A percentile compares a stretch with the other conserved stretches of the same genome.
phyloP scores from a whole-genome alignment of 2,329 filamentous ascomycete genomes.

The Uncinocarpus reesii region DNA sequence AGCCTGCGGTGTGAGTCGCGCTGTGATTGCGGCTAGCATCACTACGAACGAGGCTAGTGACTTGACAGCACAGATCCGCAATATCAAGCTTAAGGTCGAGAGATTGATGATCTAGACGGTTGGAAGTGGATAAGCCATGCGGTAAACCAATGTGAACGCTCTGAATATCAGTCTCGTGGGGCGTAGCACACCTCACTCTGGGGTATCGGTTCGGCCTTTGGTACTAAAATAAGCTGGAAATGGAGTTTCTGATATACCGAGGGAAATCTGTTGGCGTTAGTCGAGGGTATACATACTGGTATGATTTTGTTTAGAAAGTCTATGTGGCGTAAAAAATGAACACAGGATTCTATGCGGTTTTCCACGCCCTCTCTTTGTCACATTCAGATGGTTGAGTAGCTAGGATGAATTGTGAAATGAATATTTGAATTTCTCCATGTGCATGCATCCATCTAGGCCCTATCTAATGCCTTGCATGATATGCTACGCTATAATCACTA shows the following conservation, averaged over 20 bases:
- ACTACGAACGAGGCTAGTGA: constrained; percentile 88
- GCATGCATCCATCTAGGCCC: constrained; percentile 1
- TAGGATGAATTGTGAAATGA: background rate
- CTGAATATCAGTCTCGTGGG: background rate
- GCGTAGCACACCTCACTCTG: background rate
- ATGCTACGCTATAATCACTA: constrained; percentile 1
- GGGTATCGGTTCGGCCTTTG: too few relatives aligned
- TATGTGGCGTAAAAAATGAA: background rate
- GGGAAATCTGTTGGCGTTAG: background rate
- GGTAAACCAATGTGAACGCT: background rate
- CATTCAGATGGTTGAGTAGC: background rate
- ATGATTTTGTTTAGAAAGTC: background rate
- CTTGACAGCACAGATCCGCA: constrained; percentile 74
- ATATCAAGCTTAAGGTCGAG: constrained; percentile 91
- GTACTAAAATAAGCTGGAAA: background rate
- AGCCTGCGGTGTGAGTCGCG: constrained; percentile 77
- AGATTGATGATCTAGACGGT: constrained; percentile 71
- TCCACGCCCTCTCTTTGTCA: too few relatives aligned
- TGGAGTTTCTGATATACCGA: constrained; percentile 1
- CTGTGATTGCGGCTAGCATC: constrained; percentile 79
- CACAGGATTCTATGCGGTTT: too few relatives aligned
- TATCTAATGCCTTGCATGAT: background rate
- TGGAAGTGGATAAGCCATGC: background rate
- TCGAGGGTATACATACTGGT: background rate
- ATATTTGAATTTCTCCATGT: background rate